Base-by-base conservation (phyloP, 2,329 filamentous ascomycete species). In the Aspergillus eucalypticola region DNA sequence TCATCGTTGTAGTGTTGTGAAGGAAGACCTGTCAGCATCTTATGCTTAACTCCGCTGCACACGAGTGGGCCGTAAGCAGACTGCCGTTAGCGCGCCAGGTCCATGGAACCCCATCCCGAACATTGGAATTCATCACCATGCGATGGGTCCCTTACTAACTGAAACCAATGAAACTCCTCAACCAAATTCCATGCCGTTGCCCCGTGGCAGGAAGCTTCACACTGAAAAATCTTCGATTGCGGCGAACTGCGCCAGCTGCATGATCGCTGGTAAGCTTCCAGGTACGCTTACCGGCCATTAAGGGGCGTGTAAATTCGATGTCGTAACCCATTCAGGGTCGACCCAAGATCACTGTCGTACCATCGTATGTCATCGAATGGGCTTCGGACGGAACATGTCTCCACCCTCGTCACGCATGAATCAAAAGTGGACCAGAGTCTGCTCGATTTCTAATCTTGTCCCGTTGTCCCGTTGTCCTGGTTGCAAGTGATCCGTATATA, bases 381-480 rank as follows among this genome's bases (percentile, higher is more conserved):
- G 42, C 32, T 55, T 55, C 39, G 23, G 21, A 55, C 25, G 25
- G 41, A 23, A 38, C 27, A 52, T 19, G 19, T 21, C 53, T 50
- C 46, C 53, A 55, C 15, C 19, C 39, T 32, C 25, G 46, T 44
- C 25, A n/a, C 8, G 44, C 21, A 13, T 17, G 19, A 29, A 29
- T 25, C 25, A 7, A 42, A 15, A 21, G 17, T 23, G 53, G 29
- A 55, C 17, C 39, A 13, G 8, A 21, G 35, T 27, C 27, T 21
- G 32, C 32, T 25, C 15, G 50, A 58, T 58, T 58, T 46, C 39
- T 58, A 58, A 58, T 49, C 56, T 27, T 41, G 29, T 35, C 13
- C 38, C 25, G 38, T 55, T 42, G 29, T 39, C 25, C 39, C 25
- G 38, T 55, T 42, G 29, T 39, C 39, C 39, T 23, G 25, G 42